Base-by-base conservation (phyloP, 2,329 filamentous ascomycete species). In the Colletotrichum acutatum region DNA sequence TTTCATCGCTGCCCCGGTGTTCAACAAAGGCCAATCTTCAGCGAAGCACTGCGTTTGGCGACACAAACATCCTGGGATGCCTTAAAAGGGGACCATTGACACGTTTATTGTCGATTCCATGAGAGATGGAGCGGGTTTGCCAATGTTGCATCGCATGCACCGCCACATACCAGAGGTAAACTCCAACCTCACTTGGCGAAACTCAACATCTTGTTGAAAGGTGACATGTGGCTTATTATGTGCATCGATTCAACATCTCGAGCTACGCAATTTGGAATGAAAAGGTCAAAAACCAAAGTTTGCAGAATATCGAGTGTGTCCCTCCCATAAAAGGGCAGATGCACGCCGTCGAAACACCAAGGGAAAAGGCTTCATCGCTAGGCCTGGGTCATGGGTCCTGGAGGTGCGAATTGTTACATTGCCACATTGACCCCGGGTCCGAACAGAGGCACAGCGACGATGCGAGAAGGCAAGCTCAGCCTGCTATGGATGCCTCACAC, bases 271-370 rank as follows among this genome's bases (percentile, higher is more conserved):
- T 16, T 1, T 19, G 12, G 3, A 42, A 8, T 42, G 42, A n/a
- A 7, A 1, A 4, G 42, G n/a, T 49, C 19, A n/a, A n/a, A 8
- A 49, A 19, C 19, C 3, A 8, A 49, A 49, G 19, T 7, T 19
- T 9, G 42, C 42, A 66, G 57, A 57, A 58, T 8, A 11, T 30
- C 8, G 9, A 12, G 6, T 49, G 54, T 61, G 60, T 49, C 70
- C 70, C 70, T 59, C 66, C 7, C 66, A 65, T 54, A 65, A 70
- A 70, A 66, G 61, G 65, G 66, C 69, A 70, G 66, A 59, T 54
- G 69, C 70, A n/a, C 42, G 19, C 6, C 3, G 37, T 8, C 30
- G 9, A 32, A 32, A 32, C 37, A 12, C 6, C 37, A 6, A 7
- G 37, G 14, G 14, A 19, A 42, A 2, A 42, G 70, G 60, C 3